Percentiles rank a stretch among this genome's conserved stretches.
These are phyloP conservation scores for Rhodofomes roseus DNA, from an alignment of 1,284 basidiomycete genomes.

Conservation along the genomic window DNA sequence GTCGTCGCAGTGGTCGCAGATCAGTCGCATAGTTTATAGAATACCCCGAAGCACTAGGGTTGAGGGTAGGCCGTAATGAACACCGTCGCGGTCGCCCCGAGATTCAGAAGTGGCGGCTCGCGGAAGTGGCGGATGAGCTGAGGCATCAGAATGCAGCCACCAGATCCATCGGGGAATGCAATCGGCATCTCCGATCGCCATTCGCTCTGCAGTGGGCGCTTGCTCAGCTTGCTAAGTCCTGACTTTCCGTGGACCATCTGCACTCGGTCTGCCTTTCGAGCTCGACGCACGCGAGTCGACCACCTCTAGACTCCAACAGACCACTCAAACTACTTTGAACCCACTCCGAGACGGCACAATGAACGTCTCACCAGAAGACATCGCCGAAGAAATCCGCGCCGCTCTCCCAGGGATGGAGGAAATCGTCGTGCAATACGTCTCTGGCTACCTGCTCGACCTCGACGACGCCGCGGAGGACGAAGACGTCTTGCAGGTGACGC, in stretches of 20 bases:
- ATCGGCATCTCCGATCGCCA: background rate
- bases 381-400: slow-evolving; percentile 76
- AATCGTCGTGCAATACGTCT: slow-evolving; percentile 89
- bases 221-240: too few relatives aligned
- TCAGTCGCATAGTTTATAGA: background rate
- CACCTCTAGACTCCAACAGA: background rate
- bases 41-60: background rate
- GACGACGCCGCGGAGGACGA: slow-evolving; percentile 94
- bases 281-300: background rate
- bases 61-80: too few relatives aligned
- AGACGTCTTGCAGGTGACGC: slow-evolving; percentile 79
- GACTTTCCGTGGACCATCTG: too few relatives aligned
- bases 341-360: slow-evolving; percentile 6
- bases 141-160: background rate
- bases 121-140: background rate
- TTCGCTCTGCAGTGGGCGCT: background rate
- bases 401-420: slow-evolving; percentile 89
- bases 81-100: too few relatives aligned
- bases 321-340: background rate
- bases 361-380: slow-evolving; percentile 38
- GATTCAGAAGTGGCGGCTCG: too few relatives aligned
- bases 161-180: background rate
- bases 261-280: background rate
- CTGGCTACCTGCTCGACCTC: slow-evolving; percentile 88
- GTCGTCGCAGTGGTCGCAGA: background rate